Evolutionary conservation across 2,329 filamentous ascomycete genomes (phyloP), one percentile per base, ranked within the genome.

Genomic region (Epichloe sibirici): DNA sequence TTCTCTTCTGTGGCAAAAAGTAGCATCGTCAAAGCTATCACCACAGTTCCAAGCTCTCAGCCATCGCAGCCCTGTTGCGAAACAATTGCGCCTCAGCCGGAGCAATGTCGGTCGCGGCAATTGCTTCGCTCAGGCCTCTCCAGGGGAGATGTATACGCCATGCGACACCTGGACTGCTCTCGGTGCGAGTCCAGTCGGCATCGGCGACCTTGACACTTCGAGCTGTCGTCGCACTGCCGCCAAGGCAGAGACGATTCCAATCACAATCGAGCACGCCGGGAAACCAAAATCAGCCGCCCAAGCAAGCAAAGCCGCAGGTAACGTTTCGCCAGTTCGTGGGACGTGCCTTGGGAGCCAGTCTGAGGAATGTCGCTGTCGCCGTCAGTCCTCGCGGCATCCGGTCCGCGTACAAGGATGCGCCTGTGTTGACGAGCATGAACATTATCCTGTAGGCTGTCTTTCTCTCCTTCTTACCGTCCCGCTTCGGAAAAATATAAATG

Each of bases 341-440:
- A 0, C 63, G 64, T 9, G 62, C 64, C 5, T 61, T 70, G 7
- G 62, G 60, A 12, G 65, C 61, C 43, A 64, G 65, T 37, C 55
- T 71, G 45, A 63, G 67, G 31, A 71, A 69, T 52, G 57, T 69
- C 12, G 58, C 56, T 5, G 59, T 65, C 23, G 63, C 66, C 2
- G 34, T 69, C 52, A 71, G 65, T 37, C 67, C 67, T 25, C 64
- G 62, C 38, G 66, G 66, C 15, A 64, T 71, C 17, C 63, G 61
- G 38, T 61, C 62, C 37, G 66, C 66, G 1, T 70, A 61, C 55
- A 63, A 59, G 40, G 65, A 69, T 38, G 62, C 61, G 5, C 68
- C 68, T 0, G 61, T 55, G 5, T 51, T 60, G 17, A 68, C 64
- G 5, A 59, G 59, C 35, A 55, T 67, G 43, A 63, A 60, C 25